phyloP scores from a whole-genome alignment of 23 red algal species.

The Gracilariopsis chorda region DNA sequence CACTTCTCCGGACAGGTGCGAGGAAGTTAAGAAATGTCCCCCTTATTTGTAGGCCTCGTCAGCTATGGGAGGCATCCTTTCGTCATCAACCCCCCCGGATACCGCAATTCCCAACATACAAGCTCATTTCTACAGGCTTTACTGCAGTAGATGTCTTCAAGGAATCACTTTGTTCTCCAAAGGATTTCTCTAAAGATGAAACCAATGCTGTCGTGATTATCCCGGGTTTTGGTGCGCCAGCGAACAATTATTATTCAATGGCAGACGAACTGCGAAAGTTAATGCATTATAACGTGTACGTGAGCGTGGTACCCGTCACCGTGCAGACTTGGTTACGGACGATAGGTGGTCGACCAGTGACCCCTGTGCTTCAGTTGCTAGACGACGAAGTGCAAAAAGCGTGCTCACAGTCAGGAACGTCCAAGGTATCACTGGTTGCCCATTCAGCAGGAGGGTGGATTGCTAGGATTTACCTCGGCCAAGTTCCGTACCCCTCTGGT shows the following conservation, averaged over 20 bases:
- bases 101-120: too few species aligned
- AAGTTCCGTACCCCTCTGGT: constrained; percentile 10
- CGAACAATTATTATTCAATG: constrained; percentile 40
- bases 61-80: too few species aligned
- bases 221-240: constrained; percentile 76
- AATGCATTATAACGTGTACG: not conserved
- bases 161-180: too few species aligned
- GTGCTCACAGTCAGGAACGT: not conserved
- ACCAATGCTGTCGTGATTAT: constrained; percentile 72
- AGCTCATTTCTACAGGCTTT: too few species aligned
- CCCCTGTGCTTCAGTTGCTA: constrained; percentile 57
- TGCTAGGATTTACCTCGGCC: constrained; percentile 72
- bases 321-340: constrained; percentile 48
- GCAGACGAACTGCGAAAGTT: constrained; percentile 17
- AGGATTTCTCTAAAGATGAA: too few species aligned
- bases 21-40: too few species aligned
- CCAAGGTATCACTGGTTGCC: constrained; percentile 50
- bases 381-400: constrained; percentile 27
- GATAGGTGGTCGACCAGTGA: constrained; percentile 74
- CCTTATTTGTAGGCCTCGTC: too few species aligned
- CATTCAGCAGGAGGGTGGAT: constrained; percentile 90
- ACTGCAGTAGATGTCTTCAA: constrained; percentile 5
- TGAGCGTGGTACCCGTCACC: constrained; percentile 55
- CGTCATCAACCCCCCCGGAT: too few species aligned
- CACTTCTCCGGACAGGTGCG: too few species aligned